Base-by-base conservation (phyloP, 2,329 filamentous ascomycete genomes). In the Fusarium sp. region DNA sequence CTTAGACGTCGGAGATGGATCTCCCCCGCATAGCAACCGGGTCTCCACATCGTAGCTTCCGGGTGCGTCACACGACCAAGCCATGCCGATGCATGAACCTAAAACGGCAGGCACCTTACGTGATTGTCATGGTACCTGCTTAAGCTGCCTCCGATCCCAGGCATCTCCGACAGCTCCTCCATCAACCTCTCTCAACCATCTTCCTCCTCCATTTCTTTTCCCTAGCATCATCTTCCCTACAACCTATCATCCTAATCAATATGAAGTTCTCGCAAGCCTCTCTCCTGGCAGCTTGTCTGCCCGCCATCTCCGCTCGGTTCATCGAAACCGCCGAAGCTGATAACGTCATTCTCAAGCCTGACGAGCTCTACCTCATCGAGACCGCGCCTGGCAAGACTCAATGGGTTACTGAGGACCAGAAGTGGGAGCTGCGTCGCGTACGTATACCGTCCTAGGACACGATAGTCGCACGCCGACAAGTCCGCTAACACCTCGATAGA, bases 361-460 rank as follows among this genome's bases (percentile, higher is more conserved):
- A 79, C 37, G 79, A 82, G 70, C 74, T 76, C 77, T 97, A 89
- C 82, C 88, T 97, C 56, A 92, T 99, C 73, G 95, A 98, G 86
- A 88, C 97, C 30, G 89, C 90, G n/a, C 95, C 95, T 5, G 95
- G 94, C 66, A 89, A 96, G 81, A 95, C 92, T 27, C 87, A 89
- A 87, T 97, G 94, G 93, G 92, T 98, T 35, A 97, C 94, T 0
- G 96, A 98, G 79, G 94, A 98, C 39, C 92, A 98, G 85, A 99
- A 98, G 85, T 98, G 96, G 95, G 92, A 92, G 83, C 86, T 98
- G 74, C 92, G 93, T 80, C 89, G 95, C 77, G 95, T 97, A 88
- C 67, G 90, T 84, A 11, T 30, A 14, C 50, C 63, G 6, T 52
- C 8, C 16, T 27, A 20, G 13, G 23, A 18, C 18, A 59, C 11